Percentiles rank a stretch among this genome's conserved stretches.
Evolutionary conservation across 768 basidiomycete species (phyloP).

Genomic region (Gyrodon lividus): DNA sequence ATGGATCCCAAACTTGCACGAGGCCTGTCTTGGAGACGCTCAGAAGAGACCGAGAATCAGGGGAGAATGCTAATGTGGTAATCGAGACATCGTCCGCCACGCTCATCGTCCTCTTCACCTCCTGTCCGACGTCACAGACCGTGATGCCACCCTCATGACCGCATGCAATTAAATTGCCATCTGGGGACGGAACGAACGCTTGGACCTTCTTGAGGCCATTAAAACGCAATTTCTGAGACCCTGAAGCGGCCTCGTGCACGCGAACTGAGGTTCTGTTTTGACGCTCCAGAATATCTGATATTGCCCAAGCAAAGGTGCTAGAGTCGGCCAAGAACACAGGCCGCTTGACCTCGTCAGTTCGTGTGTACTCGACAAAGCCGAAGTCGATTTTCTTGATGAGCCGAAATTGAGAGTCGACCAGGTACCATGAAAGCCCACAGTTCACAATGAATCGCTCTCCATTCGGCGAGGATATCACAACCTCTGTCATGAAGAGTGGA

Average conservation of each 20-base stretch:
- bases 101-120: neutral
- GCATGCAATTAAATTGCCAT: constrained; percentile 7
- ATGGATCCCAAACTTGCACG: constrained; percentile 13
- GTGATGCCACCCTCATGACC: constrained; percentile 8
- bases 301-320: constrained; percentile 5
- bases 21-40: constrained; percentile 8
- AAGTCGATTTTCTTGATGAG: constrained; percentile 10
- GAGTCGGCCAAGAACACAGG: constrained; percentile 10
- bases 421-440: neutral
- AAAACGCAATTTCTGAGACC: constrained; percentile 3
- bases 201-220: constrained; percentile 6
- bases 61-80: constrained; percentile 12
- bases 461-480: constrained; percentile 7
- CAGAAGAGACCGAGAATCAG: constrained; percentile 8
- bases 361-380: constrained; percentile 1
- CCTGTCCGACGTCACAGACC: constrained; percentile 1
- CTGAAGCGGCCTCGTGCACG: constrained; percentile 6
- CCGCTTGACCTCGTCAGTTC: neutral
- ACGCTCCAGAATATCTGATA: constrained; percentile 4
- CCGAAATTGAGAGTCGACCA: neutral
- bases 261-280: neutral
- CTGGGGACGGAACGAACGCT: neutral
- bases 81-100: neutral
- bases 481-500: neutral
- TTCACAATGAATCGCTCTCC: constrained; percentile 9